Percentiles rank a stretch among this genome's conserved stretches.
phyloP scores from a whole-genome alignment of 2,329 filamentous ascomycete genomes.

The Talaromyces amestolkiae region DNA sequence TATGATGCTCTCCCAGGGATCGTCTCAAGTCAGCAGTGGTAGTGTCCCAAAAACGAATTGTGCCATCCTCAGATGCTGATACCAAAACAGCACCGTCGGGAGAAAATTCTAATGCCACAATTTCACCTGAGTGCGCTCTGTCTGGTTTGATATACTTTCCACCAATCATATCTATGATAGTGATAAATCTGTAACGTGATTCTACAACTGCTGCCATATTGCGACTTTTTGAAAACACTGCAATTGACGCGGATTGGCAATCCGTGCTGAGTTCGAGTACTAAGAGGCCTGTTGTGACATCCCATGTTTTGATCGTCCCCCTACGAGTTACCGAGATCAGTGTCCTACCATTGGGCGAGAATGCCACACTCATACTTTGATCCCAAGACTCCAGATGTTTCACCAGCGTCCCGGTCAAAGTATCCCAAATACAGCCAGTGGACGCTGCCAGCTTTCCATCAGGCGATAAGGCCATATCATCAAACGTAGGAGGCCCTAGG shows the following conservation, averaged over 20 bases:
- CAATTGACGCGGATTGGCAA: not conserved
- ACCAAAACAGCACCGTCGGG: not conserved
- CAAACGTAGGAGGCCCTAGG: not conserved
- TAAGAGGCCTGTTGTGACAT: not conserved
- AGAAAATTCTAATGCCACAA: not conserved
- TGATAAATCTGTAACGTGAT: not conserved
- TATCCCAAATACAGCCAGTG: not conserved
- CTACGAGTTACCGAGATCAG: not conserved
- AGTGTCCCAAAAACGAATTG: not conserved
- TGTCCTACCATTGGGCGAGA: not conserved
- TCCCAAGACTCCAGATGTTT: not conserved
- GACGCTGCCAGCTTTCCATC: slow-evolving; percentile 9
- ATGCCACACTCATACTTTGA: not conserved
- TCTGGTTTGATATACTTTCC: not conserved
- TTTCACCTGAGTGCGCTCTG: not conserved
- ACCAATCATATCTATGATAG: not conserved
- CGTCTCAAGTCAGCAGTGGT: not conserved
- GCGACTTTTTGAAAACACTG: not conserved
- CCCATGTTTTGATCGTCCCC: not conserved
- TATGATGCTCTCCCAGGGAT: not conserved
- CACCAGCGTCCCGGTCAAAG: not conserved
- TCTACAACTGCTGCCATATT: not conserved
- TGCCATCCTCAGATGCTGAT: not conserved
- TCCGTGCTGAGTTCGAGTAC: not conserved
- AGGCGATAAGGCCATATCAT: slow-evolving; percentile 1